A percentile compares a stretch with the other conserved stretches of the same genome.
These are phyloP conservation scores for Scolecobasidium constrictum DNA, from an alignment of 2,329 filamentous ascomycete genomes.

Conservation along the genomic window DNA sequence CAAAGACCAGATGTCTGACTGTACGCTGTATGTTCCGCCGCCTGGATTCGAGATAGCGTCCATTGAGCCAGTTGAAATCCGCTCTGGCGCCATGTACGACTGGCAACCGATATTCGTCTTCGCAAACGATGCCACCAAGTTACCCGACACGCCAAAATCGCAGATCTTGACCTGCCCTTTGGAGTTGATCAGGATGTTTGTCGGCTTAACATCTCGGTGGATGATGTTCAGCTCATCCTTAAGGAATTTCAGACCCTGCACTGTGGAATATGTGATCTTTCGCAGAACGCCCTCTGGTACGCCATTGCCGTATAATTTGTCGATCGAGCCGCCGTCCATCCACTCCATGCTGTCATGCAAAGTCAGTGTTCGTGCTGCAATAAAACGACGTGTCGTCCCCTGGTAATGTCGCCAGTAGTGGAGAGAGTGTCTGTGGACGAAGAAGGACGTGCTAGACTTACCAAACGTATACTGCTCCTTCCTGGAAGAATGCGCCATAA, in stretches of 20 bases:
- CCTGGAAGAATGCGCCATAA: slow-evolving; percentile 97
- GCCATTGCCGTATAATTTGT: slow-evolving; percentile 86
- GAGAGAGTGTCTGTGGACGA: no score
- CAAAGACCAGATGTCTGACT: slow-evolving; percentile 96
- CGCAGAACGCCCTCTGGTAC: slow-evolving; percentile 79
- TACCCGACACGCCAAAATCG: slow-evolving; percentile 95
- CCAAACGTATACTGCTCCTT: slow-evolving; percentile 94
- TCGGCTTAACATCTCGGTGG: slow-evolving; percentile 95
- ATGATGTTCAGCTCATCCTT: slow-evolving; percentile 99
- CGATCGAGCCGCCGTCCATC: slow-evolving; percentile 97
- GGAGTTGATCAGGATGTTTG: slow-evolving; percentile 92
- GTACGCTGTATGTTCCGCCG: slow-evolving; percentile 88
- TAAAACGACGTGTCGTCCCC: no score
- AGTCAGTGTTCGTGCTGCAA: no score
- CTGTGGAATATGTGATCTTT: slow-evolving; percentile 83
- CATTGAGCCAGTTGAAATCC: slow-evolving; percentile 79
- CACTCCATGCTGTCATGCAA: slow-evolving; percentile 98
- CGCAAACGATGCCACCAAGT: slow-evolving; percentile 91
- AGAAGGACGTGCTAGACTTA: no score
- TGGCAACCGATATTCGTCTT: slow-evolving; percentile 99
- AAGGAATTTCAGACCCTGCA: slow-evolving; percentile 81
- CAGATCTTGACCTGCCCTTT: slow-evolving; percentile 93
- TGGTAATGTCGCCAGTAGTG: no score
- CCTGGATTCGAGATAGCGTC: slow-evolving; percentile 56
- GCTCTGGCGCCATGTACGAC: slow-evolving; percentile 97